Percentiles rank a stretch among this genome's conserved stretches.
Evolutionary conservation across 1,284 basidiomycete species (phyloP).

Genomic region (Tilletiaria anomala): DNA sequence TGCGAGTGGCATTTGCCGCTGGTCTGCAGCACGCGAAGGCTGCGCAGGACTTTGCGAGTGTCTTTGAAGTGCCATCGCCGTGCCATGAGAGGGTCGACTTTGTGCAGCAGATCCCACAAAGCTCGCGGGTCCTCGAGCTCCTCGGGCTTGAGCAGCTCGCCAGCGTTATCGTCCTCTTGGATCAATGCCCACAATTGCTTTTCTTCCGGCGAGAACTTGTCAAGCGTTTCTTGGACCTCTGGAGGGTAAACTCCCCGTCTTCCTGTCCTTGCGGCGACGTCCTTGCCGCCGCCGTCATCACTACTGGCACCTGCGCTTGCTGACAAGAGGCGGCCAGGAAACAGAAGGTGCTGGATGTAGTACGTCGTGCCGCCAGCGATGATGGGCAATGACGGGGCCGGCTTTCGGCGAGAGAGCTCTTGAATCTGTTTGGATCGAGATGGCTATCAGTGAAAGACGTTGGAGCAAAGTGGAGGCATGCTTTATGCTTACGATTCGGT

Average conservation of each 20-base stretch:
- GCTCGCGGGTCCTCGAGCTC: background rate
- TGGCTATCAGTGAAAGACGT: background rate
- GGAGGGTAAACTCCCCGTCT: too few relatives aligned
- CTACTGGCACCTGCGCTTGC: too few relatives aligned
- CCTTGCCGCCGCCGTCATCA: conserved; percentile 1
- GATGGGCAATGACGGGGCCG: conserved; percentile 55
- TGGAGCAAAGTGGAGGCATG: background rate
- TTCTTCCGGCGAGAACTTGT: too few relatives aligned
- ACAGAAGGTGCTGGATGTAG: conserved; percentile 77
- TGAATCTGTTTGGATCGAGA: too few relatives aligned
- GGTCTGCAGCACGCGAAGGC: conserved; percentile 64
- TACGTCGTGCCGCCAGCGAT: conserved; percentile 91
- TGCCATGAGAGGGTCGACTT: conserved; percentile 62
- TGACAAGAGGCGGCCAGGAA: conserved; percentile 39
- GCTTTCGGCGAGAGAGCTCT: conserved; percentile 43
- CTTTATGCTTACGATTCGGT: too few relatives aligned
- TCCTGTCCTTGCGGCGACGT: background rate
- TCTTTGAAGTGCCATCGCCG: conserved; percentile 90
- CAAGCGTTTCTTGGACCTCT: conserved; percentile 44
- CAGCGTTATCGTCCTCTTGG: background rate
- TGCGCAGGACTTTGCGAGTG: conserved; percentile 71
- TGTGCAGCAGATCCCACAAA: conserved; percentile 55
- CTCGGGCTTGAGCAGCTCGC: background rate
- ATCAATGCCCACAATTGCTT: background rate
- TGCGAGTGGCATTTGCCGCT: conserved; percentile 55